Conservation (phyloP, 2,329 filamentous ascomycete genomes). For the Ophiosphaerella herpotricha region DNA sequence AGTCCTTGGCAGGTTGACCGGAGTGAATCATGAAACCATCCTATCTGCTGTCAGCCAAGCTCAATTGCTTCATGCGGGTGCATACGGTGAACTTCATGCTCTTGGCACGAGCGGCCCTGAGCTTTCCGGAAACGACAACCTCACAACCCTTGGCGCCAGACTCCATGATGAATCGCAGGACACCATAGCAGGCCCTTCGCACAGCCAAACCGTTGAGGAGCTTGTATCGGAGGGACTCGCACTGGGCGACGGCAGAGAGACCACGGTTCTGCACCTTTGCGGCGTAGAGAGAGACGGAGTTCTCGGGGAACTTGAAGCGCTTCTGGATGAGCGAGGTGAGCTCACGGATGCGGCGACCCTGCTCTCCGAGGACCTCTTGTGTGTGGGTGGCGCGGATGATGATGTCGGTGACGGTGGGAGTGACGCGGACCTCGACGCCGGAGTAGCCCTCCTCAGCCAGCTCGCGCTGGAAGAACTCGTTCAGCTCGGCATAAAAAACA, state of each 20-base stretch:
- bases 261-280: slow-evolving; percentile 99
- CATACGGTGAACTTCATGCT: slow-evolving; percentile 99
- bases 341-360: slow-evolving; percentile 99
- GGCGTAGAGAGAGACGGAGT: slow-evolving; percentile 99
- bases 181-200: slow-evolving; percentile 98
- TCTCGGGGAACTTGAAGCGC: slow-evolving; percentile 99
- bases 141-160: slow-evolving; percentile 99
- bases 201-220: slow-evolving; percentile 99
- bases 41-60: slow-evolving; percentile 45
- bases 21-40: slow-evolving; percentile 99
- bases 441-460: slow-evolving; percentile 99
- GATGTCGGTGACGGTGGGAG: slow-evolving; percentile 99
- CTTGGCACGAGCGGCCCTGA: slow-evolving; percentile 98
- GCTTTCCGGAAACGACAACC: slow-evolving; percentile 99
- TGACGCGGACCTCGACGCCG: slow-evolving; percentile 99
- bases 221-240: slow-evolving; percentile 99
- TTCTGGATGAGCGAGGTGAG: slow-evolving; percentile 99
- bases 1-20: slow-evolving; percentile 98
- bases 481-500: slow-evolving; percentile 99
- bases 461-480: slow-evolving; percentile 99
- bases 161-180: slow-evolving; percentile 99
- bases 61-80: not conserved
- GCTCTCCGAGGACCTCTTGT: slow-evolving; percentile 99
- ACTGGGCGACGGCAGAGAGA: slow-evolving; percentile 99
- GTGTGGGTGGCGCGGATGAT: slow-evolving; percentile 99